phyloP scores from a whole-genome alignment of 2,329 filamentous ascomycete species.

The Fusarium sp. region DNA sequence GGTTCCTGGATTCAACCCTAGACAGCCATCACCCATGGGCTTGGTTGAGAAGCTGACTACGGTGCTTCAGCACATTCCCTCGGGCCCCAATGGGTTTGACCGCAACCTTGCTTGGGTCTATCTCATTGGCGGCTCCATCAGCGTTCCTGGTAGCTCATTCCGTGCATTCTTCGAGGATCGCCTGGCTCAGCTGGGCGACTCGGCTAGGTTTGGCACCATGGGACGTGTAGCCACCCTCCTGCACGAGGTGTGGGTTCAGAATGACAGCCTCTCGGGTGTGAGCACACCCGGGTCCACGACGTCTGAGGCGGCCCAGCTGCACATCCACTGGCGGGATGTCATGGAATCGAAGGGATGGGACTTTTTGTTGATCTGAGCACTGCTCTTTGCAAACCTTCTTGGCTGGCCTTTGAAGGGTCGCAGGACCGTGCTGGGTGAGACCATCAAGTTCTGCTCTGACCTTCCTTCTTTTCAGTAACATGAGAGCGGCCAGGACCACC shows the following conservation, averaged over 20 bases:
- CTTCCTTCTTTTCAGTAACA: conserved; percentile 34
- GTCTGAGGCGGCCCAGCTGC: conserved; percentile 60
- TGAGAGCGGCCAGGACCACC: conserved; percentile 39
- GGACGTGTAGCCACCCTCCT: conserved; percentile 83
- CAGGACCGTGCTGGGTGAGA: conserved; percentile 27
- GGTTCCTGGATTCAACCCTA: conserved; percentile 85
- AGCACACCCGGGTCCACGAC: conserved; percentile 49
- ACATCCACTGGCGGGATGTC: conserved; percentile 93
- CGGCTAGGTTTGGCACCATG: conserved; percentile 84
- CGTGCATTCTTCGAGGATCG: conserved; percentile 81
- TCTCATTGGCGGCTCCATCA: conserved; percentile 84
- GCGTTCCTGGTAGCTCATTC: conserved; percentile 77
- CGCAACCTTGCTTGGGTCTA: conserved; percentile 93
- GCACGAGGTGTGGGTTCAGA: conserved; percentile 84
- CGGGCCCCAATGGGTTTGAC: conserved; percentile 84
- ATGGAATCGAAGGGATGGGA: conserved; percentile 94
- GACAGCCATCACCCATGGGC: conserved; percentile 76
- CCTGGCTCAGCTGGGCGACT: conserved; percentile 76
- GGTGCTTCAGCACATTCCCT: conserved; percentile 83
- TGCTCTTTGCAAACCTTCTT: conserved; percentile 39
- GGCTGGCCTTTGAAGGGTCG: conserved; percentile 52
- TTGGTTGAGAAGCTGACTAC: conserved; percentile 81
- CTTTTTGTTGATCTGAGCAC: conserved; percentile 81
- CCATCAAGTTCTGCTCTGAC: conserved; percentile 29
- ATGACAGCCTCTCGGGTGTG: conserved; percentile 61